Base-by-base conservation (phyloP, 805 yeast genomes). In the Metschnikowia matae region DNA sequence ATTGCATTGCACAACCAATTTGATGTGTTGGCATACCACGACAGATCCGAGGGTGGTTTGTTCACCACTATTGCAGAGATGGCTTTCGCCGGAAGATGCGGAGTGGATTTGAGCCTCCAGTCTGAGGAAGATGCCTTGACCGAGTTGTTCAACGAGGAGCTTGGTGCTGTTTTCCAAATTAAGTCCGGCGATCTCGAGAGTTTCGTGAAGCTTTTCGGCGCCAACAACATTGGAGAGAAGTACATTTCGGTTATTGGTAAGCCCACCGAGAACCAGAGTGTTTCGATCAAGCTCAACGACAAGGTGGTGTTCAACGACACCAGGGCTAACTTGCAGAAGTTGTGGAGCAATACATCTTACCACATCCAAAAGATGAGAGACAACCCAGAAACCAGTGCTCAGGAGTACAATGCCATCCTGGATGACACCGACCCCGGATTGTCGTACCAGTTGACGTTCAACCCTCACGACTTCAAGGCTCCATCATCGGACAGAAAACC, bases 11-110 rank as follows among this genome's bases (percentile, higher is more conserved):
- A 94, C 66, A 76, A 80, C 60, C 57, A 66, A 34, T 72, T 79
- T 40, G 77, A 80, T 46, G 91, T 94, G 13, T 77, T 84, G 64
- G 87, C 97, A 3, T 94, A 94, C 73, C 99, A 94, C 65, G 99
- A 94, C 69, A 79, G 92, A 62, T 88, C 96, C 20, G 99, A 94
- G 68, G 99, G 99, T 79, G 99, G 99, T 65, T 75, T 92, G 63
- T 73, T 91, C 51, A 84, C 87, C 40, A 84, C 98, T 8, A 74
- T 88, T 42, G 72, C 86, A 40, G 99, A 94, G 74, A 94, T 94
- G 98, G 96, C 97, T 0, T 94, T 94, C 72, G 96, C 98, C 41
- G 91, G 92, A 32, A 84, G 97, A 73, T 80, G 83, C 48, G 99
- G 99, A 56, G 65, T 91, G 51, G 78, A 83, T 47, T 71, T 91